Conservation (phyloP, 352 stramenopile species). For the Pythium chondricola region DNA sequence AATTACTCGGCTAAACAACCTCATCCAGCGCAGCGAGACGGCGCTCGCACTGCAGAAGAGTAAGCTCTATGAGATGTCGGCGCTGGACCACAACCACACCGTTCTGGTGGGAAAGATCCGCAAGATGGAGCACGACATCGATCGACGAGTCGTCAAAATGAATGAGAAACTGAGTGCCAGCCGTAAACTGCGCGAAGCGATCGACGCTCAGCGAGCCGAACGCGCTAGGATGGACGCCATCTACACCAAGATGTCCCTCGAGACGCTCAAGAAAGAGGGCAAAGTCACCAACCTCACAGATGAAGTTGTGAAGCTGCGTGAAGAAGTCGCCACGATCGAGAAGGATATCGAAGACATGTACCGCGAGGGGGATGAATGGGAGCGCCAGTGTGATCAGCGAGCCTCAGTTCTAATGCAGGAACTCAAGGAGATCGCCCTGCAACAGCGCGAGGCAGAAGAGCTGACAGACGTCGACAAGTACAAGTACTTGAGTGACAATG, state of each 20-base stretch:
- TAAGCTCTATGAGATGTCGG: constrained; percentile 69
- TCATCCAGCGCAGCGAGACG: constrained; percentile 65
- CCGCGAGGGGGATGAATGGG: constrained; percentile 53
- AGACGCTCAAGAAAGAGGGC: constrained; percentile 49
- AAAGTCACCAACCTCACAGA: constrained; percentile 36
- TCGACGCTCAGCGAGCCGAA: constrained; percentile 67
- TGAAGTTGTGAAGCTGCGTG: constrained; percentile 50
- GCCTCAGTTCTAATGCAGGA: constrained; percentile 52
- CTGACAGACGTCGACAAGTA: constrained; percentile 50
- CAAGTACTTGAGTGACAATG: constrained; percentile 67
- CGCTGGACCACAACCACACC: constrained; percentile 63
- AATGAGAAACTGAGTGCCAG: constrained; percentile 75
- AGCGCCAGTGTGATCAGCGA: constrained; percentile 45
- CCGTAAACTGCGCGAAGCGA: constrained; percentile 46
- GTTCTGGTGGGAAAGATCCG: constrained; percentile 52
- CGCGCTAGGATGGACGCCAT: constrained; percentile 66
- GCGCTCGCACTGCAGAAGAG: constrained; percentile 57
- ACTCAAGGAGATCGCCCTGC: constrained; percentile 58
- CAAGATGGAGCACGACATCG: constrained; percentile 81
- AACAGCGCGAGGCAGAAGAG: constrained; percentile 48
- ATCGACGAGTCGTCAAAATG: constrained; percentile 77
- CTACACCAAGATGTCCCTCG: constrained; percentile 64
- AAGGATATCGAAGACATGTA: constrained; percentile 54
- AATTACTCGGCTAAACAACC: constrained; percentile 45
- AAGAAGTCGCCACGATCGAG: constrained; percentile 47